phyloP scores from a whole-genome alignment of 495 filamentous ascomycete genomes.

The Xylaria castorea region DNA sequence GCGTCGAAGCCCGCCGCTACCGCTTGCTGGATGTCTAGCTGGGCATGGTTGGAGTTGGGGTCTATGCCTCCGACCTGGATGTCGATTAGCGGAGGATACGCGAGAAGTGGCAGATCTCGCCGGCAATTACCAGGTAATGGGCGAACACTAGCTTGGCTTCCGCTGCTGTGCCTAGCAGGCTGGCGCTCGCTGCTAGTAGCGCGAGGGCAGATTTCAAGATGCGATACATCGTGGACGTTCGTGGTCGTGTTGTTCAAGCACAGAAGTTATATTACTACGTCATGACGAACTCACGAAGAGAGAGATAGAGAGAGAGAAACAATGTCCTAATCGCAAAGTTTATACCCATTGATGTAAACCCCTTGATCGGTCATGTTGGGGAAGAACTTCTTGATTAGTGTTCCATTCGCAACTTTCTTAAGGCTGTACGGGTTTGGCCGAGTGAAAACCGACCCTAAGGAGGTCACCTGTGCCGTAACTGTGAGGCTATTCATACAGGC shows the following conservation, averaged over 20 bases:
- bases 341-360: neutral
- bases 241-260: neutral
- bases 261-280: neutral
- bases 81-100: neutral
- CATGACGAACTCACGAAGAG: slow-evolving; percentile 7
- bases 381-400: neutral
- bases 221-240: neutral
- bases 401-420: neutral
- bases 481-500: slow-evolving; percentile 1
- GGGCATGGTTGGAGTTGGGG: slow-evolving; percentile 40
- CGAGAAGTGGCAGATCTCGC: neutral
- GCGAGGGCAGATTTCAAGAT: slow-evolving; percentile 7
- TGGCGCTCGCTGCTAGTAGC: neutral
- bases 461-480: too few relatives aligned
- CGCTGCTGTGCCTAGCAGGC: slow-evolving; percentile 4
- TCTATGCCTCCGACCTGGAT: slow-evolving; percentile 41
- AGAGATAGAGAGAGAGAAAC: neutral
- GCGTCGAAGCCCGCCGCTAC: slow-evolving; percentile 43
- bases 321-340: neutral
- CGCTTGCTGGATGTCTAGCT: slow-evolving; percentile 44
- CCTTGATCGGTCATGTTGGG: neutral
- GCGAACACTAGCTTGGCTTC: slow-evolving; percentile 22
- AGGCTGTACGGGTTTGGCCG: neutral
- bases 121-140: slow-evolving; percentile 16
- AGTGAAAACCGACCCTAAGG: neutral